Evolutionary conservation across 352 stramenopile species (phyloP), one percentile per base, ranked within the genome.

Genomic region (Phytopythium kandeliae): DNA sequence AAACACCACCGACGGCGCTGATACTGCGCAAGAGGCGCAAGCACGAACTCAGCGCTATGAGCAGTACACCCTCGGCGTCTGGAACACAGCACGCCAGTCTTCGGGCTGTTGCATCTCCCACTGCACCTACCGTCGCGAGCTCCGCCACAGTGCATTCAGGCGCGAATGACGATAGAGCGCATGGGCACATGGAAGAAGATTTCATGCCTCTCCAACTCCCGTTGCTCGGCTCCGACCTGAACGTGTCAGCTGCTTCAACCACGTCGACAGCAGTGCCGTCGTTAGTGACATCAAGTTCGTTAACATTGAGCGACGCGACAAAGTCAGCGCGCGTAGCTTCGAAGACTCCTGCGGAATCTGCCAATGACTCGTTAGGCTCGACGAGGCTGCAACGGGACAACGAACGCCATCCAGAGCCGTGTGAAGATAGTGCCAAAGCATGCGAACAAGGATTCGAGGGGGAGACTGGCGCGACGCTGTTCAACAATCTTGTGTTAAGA

Each of bases 171-270:
- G 25, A 48, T 16, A 22, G 42, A 48, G 12, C 31, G 13, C 50
- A 62, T 17, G 24, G 55, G 24, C 13, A 17, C 9, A 45, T 43
- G 7, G 55, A 67, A 19, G 69, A 80, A 30, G 60, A 78, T 43
- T 81, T 83, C 28, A 73, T 75, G 60, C 63, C 69, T 21, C 61
- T 85, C 4, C 68, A 75, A 37, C 31, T 84, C 17, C 62, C 74
- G 6, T 49, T 72, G 38, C 34, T 78, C 21, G 48, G 60, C 36
- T 53, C 61, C 5, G 65, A 80, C 10, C 59, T 61, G 54, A 63
- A 48, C 25, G 30, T 51, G 17, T 40, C 26, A 22, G n/a, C 24
- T 7, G 45, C 45, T 1, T 7, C 28, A n/a, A 21, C 28, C 11
- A 21, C 28, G 11, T 19, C 45, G 17, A n/a, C 31, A 40, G 45